Base-by-base conservation (phyloP, 306 rosid genomes). In the Aeschynomene evenia region DNA sequence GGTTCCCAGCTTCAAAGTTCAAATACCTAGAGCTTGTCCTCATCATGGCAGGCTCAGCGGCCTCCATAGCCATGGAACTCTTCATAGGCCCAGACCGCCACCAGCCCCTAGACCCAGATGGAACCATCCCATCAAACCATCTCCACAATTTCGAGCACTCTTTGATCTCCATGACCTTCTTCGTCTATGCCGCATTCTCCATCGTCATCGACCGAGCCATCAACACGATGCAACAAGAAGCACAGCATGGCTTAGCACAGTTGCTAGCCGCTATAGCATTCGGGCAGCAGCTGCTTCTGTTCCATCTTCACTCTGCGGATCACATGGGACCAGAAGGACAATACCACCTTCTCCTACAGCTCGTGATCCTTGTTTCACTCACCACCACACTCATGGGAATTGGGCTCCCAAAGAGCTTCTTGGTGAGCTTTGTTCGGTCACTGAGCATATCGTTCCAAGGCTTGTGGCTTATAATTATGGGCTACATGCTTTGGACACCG, bases 91-190 rank as follows among this genome's bases (percentile, higher is more conserved):
- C 92, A 0, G 68, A 68, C 0, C 73, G 70, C 0, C 97, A 88
- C 82, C 96, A 86, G 0, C 97, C 96, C 0, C 57, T 91, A 0
- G 91, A 88, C 76, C 46, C 75, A 0, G 97, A 88, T 18, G 85
- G 92, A 5, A 86, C 91, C 71, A 91, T 91, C 40, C 95, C 97
- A 29, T 72, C 96, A 54, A 52, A 81, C 82, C 97, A 91, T 60
- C 92, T 91, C 67, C 95, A 84, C 70, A 88, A 85, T 71, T 85
- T 91, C 61, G 97, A 91, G 24, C 97, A 91, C 81, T 61, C 92
- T 22, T 70, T 82, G 22, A 91, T 91, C 42, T 91, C 92, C 34
- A 40, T 83, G 39, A 68, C 82, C 18, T 81, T 91, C 76, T 42
- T 88, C 3, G 61, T 82, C 63, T 86, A 84, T 40, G 88, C 89